Evolutionary conservation across 1,284 basidiomycete species (phyloP).

Genomic region (Quambalaria eucalypti): DNA sequence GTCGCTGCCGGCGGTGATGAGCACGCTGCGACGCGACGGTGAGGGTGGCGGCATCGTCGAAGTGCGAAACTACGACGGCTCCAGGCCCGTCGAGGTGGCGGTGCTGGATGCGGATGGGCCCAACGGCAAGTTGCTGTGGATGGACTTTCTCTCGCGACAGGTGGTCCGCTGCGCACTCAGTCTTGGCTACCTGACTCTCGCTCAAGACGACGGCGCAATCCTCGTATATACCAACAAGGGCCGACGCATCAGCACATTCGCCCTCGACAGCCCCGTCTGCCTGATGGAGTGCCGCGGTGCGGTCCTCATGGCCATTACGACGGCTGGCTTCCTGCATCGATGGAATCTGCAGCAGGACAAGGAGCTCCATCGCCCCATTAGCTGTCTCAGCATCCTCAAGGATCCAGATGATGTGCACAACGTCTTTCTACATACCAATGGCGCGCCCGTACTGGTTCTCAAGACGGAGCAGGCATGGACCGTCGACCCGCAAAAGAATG

Average conservation of each 20-base stretch:
- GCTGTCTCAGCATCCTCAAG: conserved; percentile 19
- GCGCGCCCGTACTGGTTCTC: conserved; percentile 49
- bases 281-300: conserved; percentile 23
- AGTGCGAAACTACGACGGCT: conserved; percentile 64
- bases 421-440: conserved; percentile 32
- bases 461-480: conserved; percentile 29
- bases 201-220: conserved; percentile 26
- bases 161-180: conserved; percentile 62
- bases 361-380: conserved; percentile 23
- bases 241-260: conserved; percentile 20
- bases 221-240: conserved; percentile 34
- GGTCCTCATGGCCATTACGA: conserved; percentile 28
- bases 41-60: conserved; percentile 59
- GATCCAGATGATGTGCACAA: conserved; percentile 17
- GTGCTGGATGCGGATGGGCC: background rate
- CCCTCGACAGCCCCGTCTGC: conserved; percentile 24
- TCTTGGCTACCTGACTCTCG: conserved; percentile 59
- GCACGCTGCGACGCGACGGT: conserved; percentile 46
- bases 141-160: conserved; percentile 71
- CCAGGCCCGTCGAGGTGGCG: conserved; percentile 3
- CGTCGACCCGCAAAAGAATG: conserved; percentile 25
- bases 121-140: conserved; percentile 60
- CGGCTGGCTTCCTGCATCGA: conserved; percentile 24
- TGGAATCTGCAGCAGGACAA: conserved; percentile 29
- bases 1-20: conserved; percentile 17